Evolutionary conservation across 495 filamentous ascomycete species (phyloP).

Genomic region (Aspergillus funiculosus): DNA sequence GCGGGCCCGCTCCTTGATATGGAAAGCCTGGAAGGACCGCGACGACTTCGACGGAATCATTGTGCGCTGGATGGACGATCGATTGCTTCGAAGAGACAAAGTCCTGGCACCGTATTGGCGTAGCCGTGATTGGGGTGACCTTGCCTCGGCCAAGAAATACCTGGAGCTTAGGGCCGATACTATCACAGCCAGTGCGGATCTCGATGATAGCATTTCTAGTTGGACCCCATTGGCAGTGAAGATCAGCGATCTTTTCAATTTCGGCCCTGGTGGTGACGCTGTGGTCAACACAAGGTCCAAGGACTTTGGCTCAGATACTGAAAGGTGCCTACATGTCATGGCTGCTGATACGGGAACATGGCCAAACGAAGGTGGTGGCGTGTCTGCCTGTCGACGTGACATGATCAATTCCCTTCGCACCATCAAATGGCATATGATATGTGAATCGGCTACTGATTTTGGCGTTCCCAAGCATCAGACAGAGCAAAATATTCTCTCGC

Average conservation of each 20-base stretch:
- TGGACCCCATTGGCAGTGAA: constrained; percentile 59
- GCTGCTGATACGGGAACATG: constrained; percentile 60
- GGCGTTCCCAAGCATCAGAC: constrained; percentile 62
- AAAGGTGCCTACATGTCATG: constrained; percentile 54
- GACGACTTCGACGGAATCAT: constrained; percentile 55
- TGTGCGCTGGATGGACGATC: constrained; percentile 59
- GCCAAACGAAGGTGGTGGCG: constrained; percentile 62
- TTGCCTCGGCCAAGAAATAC: constrained; percentile 49
- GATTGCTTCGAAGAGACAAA: constrained; percentile 49
- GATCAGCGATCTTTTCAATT: constrained; percentile 56
- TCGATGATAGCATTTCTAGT: constrained; percentile 53
- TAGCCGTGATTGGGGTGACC: constrained; percentile 48
- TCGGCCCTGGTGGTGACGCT: constrained; percentile 57
- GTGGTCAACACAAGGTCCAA: constrained; percentile 40
- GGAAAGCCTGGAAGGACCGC: constrained; percentile 59
- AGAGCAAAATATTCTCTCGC: constrained; percentile 58
- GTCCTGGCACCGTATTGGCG: constrained; percentile 55
- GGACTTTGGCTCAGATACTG: constrained; percentile 44
- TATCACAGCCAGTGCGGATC: constrained; percentile 56
- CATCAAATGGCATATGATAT: constrained; percentile 62
- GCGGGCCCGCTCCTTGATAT: constrained; percentile 53
- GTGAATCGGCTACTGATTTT: constrained; percentile 60
- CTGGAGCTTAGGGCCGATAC: constrained; percentile 51
- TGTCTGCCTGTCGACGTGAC: constrained; percentile 62
- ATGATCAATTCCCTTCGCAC: constrained; percentile 58